Evolutionary conservation across 331 rosid species (phyloP), one percentile per base, ranked within the genome.

Genomic region (Quercus lobata): DNA sequence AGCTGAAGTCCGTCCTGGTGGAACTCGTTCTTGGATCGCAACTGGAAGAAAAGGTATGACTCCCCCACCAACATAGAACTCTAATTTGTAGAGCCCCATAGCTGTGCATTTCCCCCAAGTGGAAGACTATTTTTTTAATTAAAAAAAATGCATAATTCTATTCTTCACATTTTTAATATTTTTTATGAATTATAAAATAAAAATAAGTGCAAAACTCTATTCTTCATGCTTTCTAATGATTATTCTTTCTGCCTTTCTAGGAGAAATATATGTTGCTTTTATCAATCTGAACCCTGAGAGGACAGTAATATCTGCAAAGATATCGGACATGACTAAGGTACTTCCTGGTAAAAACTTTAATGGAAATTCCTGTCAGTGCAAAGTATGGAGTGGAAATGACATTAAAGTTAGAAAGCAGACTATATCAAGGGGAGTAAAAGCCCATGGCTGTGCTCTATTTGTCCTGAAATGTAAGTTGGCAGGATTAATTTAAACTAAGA

Each of bases 181-280:
- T 37, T 60, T 49, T 34, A 21, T 65, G 70, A 58, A 5, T 80
- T 6, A 76, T 14, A 71, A 94, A 97, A 97, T 80, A 90, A 95
- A 84, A 29, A 32, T 80, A 90, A 34, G 35, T 34, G 35, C 35
- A 34, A 34, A 34, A 34, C 35, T 34, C 35, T 34, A 34, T 34
- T 34, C 35, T 65, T 65, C 71, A 30, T 21, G 34, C 49, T 32
- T 16, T 57, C 29, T 27, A 7, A 37, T 25, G 19, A 35, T 3
- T 2, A 44, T 24, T 56, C 61, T 41, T 61, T 49, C 27, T 65
- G 71, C 63, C 9, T 81, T 6, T 78, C 7, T 73, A 94, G 97
- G 98, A 81, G 91, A 96, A 85, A 29, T 90, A 68, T 93, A 95
- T 75, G 72, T 93, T 53, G 96, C 94, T 22, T 88, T 95, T 80